Conservation (phyloP, 805 yeast genomes). For the Suhomyces emberorum region DNA sequence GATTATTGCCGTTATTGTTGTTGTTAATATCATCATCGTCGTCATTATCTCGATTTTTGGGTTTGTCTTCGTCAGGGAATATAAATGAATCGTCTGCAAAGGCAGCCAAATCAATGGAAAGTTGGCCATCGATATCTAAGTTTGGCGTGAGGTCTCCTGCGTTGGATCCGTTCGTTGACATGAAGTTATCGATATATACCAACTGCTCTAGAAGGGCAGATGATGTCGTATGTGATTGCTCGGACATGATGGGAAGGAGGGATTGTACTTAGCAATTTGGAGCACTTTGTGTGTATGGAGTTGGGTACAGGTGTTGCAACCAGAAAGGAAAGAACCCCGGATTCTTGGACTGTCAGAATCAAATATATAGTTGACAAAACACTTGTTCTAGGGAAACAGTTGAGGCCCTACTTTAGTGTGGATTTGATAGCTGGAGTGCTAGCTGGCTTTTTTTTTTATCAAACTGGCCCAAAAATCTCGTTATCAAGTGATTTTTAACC, state of each 20-base stretch:
- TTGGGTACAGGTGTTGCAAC: too few species aligned
- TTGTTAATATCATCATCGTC: slow-evolving; percentile 8
- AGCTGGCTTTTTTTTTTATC: too few species aligned
- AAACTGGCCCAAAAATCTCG: too few species aligned
- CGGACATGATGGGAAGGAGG: slow-evolving; percentile 5
- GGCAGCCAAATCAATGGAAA: slow-evolving; percentile 63
- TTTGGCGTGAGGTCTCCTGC: slow-evolving; percentile 35
- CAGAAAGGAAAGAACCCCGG: too few species aligned
- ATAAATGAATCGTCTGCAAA: slow-evolving; percentile 80
- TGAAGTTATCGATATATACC: slow-evolving; percentile 75
- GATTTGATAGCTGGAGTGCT: too few species aligned
- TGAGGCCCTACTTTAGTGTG: too few species aligned
- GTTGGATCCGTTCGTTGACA: slow-evolving; percentile 40
- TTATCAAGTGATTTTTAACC: too few species aligned
- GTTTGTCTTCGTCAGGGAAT: slow-evolving; percentile 80
- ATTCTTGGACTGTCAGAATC: too few species aligned
- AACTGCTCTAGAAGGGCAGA: slow-evolving; percentile 65
- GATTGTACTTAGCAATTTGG: too few species aligned
- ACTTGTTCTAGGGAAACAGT: too few species aligned
- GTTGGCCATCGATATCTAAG: slow-evolving; percentile 38
- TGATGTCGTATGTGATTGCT: slow-evolving; percentile 18
- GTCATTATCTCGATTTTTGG: slow-evolving; percentile 29
- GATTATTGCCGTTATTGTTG: slow-evolving; percentile 1
- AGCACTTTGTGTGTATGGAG: too few species aligned
- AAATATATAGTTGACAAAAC: too few species aligned